phyloP scores from a whole-genome alignment of 2,329 filamentous ascomycete species.

The Aaosphaeria pasadenensis region DNA sequence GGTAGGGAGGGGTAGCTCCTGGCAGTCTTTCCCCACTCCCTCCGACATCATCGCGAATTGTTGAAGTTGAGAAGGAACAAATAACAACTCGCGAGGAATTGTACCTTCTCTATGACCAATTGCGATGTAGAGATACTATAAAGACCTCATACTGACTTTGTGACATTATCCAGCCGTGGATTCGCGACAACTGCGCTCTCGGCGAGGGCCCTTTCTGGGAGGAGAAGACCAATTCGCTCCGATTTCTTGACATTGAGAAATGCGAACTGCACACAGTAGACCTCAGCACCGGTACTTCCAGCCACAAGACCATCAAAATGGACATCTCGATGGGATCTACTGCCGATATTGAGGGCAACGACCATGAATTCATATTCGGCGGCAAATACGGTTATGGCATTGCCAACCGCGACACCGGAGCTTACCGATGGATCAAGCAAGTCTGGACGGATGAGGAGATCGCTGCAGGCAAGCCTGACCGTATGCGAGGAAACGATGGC shows the following conservation, averaged over 20 bases:
- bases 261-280: constrained; percentile 71
- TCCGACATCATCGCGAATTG: background rate
- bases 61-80: background rate
- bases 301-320: constrained; percentile 57
- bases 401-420: constrained; percentile 61
- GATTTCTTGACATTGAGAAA: constrained; percentile 81
- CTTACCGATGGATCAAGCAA: constrained; percentile 55
- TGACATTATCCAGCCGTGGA: constrained; percentile 40
- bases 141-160: background rate
- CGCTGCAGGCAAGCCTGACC: constrained; percentile 43
- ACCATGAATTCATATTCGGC: constrained; percentile 70
- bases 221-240: constrained; percentile 60
- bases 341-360: constrained; percentile 69
- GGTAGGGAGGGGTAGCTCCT: constrained; percentile 16
- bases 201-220: constrained; percentile 77
- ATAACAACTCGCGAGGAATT: too few species aligned
- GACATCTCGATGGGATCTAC: constrained; percentile 60
- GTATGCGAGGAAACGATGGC: constrained; percentile 74
- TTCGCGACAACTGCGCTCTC: constrained; percentile 63
- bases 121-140: background rate
- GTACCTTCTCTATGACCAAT: too few species aligned
- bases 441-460: constrained; percentile 53
- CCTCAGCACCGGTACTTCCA: constrained; percentile 60
- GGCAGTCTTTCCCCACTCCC: background rate
- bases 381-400: constrained; percentile 81